phyloP scores from a whole-genome alignment of 2,329 filamentous ascomycete genomes.

The Decorospora gaudefroyi region DNA sequence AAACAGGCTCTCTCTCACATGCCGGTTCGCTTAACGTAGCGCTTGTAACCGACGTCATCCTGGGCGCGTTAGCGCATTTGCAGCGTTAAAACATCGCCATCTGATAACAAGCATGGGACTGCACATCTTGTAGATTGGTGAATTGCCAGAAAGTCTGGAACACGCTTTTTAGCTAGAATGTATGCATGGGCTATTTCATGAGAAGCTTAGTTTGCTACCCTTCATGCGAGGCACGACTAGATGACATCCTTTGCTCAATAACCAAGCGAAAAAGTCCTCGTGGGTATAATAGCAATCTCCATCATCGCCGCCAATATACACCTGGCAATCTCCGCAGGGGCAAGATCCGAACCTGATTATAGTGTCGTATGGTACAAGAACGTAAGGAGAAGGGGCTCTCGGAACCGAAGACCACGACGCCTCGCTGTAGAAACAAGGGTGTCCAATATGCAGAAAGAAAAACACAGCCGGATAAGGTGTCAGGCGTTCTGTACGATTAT shows the following conservation, averaged over 20 bases:
- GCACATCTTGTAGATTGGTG: conserved; percentile 15
- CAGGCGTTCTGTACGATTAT: not conserved
- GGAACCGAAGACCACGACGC: conserved; percentile 5
- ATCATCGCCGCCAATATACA: conserved; percentile 14
- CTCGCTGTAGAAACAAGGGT: conserved; percentile 12
- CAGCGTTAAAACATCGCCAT: conserved; percentile 15
- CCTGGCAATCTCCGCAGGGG: conserved; percentile 19
- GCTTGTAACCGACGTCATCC: conserved; percentile 25
- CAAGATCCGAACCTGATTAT: conserved; percentile 13
- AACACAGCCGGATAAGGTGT: not conserved
- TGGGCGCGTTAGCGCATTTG: conserved; percentile 15
- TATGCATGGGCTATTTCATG: no score
- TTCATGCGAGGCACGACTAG: conserved; percentile 9
- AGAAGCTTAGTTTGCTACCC: conserved; percentile 3
- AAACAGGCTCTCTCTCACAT: conserved; percentile 38
- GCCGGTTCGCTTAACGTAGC: conserved; percentile 26
- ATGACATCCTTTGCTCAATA: conserved; percentile 6
- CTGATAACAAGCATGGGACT: conserved; percentile 20
- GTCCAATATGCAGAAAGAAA: no score
- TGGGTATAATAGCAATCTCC: conserved; percentile 33
- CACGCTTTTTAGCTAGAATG: not conserved
- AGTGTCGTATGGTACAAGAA: conserved; percentile 21
- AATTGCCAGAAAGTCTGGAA: conserved; percentile 4
- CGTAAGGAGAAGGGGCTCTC: conserved; percentile 4
- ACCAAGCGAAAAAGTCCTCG: conserved; percentile 21